Evolutionary conservation across 106 monocot genomes (phyloP).

Genomic region (Vanilla planifolia): DNA sequence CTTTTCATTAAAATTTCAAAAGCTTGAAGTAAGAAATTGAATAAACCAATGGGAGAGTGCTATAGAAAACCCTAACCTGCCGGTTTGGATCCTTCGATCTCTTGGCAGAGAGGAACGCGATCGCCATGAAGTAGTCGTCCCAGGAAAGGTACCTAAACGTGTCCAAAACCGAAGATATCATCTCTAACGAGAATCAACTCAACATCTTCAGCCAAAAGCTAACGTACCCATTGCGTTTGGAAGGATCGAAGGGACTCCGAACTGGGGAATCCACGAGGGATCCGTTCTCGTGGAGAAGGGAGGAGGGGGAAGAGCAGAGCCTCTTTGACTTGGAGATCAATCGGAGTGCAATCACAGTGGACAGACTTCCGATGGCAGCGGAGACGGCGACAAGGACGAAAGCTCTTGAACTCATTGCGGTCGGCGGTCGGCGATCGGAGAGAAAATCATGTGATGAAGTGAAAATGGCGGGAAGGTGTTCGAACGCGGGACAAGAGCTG

Average conservation of each 20-base stretch:
- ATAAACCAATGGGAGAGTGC: too few relatives aligned
- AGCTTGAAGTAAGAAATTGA: too few relatives aligned
- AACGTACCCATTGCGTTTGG: constrained; percentile 66
- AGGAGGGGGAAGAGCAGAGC: background rate
- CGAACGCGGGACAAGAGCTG: too few relatives aligned
- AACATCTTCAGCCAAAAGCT: background rate
- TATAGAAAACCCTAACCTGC: constrained; percentile 47
- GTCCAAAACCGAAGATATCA: background rate
- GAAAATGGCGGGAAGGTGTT: background rate
- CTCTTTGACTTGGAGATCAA: constrained; percentile 20
- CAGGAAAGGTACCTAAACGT: constrained; percentile 66
- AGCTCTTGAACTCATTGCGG: constrained; percentile 30
- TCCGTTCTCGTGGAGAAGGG: constrained; percentile 6
- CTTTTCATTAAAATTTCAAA: too few relatives aligned
- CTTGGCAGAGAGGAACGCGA: constrained; percentile 87
- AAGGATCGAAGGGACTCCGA: constrained; percentile 65
- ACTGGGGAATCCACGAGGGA: constrained; percentile 6
- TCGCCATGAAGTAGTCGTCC: constrained; percentile 99
- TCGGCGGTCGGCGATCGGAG: background rate
- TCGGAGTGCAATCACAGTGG: constrained; percentile 36
- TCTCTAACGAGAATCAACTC: background rate
- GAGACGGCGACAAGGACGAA: constrained; percentile 43
- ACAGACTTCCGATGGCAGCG: constrained; percentile 37
- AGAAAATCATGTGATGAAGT: background rate
- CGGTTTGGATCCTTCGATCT: constrained; percentile 89